A percentile compares a stretch with the other conserved stretches of the same genome.
Evolutionary conservation across 208 protist species (phyloP).

Genomic region (Leishmania martiniquensis): DNA sequence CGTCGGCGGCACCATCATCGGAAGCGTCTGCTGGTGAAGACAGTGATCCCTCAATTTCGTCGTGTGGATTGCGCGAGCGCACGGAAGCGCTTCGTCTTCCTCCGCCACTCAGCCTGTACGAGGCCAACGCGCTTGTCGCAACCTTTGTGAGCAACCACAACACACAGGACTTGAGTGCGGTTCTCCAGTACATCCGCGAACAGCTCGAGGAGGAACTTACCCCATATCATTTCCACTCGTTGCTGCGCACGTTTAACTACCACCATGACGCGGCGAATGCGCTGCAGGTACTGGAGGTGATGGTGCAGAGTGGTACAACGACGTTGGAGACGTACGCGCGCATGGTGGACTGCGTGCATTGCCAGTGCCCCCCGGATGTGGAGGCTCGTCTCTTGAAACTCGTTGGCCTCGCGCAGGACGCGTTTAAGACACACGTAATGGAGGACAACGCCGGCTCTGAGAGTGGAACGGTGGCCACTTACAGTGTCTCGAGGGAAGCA

Average conservation of each 20-base stretch:
- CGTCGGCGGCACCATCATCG: background rate
- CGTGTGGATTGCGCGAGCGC: background rate
- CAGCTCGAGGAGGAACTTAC: constrained; percentile 58
- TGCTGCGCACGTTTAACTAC: constrained; percentile 85
- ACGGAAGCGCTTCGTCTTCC: background rate
- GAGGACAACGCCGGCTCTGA: constrained; percentile 39
- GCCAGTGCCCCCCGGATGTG: constrained; percentile 54
- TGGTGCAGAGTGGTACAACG: constrained; percentile 55
- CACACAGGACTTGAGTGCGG: constrained; percentile 58
- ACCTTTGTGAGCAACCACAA: constrained; percentile 77
- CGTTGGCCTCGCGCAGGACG: constrained; percentile 46
- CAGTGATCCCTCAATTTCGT: background rate
- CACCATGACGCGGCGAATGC: constrained; percentile 67
- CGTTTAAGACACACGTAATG: constrained; percentile 52
- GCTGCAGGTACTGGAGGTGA: constrained; percentile 79
- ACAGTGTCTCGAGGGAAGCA: constrained; percentile 27
- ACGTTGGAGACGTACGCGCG: constrained; percentile 75
- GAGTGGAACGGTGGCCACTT: constrained; percentile 40
- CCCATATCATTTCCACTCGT: constrained; percentile 73
- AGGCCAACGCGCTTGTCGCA: constrained; percentile 71
- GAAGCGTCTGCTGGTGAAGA: background rate
- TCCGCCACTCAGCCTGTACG: constrained; percentile 37
- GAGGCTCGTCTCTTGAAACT: constrained; percentile 52
- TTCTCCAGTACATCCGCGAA: constrained; percentile 82
- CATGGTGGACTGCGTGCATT: constrained; percentile 75